These are phyloP conservation scores for Hansenula sp. DNA, from an alignment of 1,139 yeast species.

Conservation along the genomic window DNA sequence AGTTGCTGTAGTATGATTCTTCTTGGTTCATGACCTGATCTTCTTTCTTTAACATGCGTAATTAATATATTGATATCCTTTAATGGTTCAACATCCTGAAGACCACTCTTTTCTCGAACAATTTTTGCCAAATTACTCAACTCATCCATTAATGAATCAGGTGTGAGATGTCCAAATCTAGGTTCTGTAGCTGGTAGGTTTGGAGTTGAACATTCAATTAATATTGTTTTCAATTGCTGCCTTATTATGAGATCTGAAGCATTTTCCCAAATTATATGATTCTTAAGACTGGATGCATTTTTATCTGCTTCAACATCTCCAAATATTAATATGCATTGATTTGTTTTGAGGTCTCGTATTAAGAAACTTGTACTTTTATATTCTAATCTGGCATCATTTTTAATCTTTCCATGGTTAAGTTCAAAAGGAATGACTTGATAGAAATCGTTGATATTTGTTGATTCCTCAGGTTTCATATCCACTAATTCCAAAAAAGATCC, in stretches of 20 bases:
- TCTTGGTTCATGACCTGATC: slow-evolving; percentile 47
- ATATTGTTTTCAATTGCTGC: slow-evolving; percentile 43
- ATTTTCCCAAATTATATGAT: slow-evolving; percentile 46
- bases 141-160: slow-evolving; percentile 56
- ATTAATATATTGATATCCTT: slow-evolving; percentile 51
- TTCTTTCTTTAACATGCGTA: slow-evolving; percentile 66
- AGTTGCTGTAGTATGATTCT: slow-evolving; percentile 43
- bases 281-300: slow-evolving; percentile 41
- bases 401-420: slow-evolving; percentile 33
- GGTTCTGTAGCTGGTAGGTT: slow-evolving; percentile 40
- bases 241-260: slow-evolving; percentile 43
- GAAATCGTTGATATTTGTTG: slow-evolving; percentile 18
- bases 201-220: slow-evolving; percentile 74
- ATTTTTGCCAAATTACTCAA: slow-evolving; percentile 33
- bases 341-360: slow-evolving; percentile 31
- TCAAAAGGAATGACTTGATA: slow-evolving; percentile 25
- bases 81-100: slow-evolving; percentile 25
- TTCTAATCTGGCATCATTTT: slow-evolving; percentile 3
- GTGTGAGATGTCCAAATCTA: slow-evolving; percentile 78
- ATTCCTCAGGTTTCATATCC: slow-evolving; percentile 16
- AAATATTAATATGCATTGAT: slow-evolving; percentile 49
- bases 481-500: slow-evolving; percentile 18
- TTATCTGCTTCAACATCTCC: slow-evolving; percentile 80
- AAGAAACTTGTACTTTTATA: slow-evolving; percentile 47
- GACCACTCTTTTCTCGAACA: background rate